These are phyloP conservation scores for Leishmania martiniquensis DNA, from an alignment of 208 protist species.

Conservation along the genomic window DNA sequence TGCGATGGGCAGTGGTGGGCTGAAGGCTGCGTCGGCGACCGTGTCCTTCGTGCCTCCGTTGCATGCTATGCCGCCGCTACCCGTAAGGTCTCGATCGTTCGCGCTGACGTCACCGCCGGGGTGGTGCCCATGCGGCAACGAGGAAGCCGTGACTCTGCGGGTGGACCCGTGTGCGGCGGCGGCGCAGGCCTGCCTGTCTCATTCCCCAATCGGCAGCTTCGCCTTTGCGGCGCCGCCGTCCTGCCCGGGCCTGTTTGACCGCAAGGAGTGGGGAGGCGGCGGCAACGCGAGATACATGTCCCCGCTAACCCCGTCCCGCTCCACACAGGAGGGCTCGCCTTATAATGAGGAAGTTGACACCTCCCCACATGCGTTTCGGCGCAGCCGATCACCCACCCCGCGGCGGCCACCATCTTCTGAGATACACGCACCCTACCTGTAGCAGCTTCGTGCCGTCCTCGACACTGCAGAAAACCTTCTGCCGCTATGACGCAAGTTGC, in stretches of 20 bases:
- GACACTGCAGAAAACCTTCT: too few species aligned
- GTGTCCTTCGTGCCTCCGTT: slow-evolving; percentile 7
- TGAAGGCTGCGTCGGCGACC: not conserved
- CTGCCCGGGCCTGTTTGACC: not conserved
- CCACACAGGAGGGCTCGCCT: slow-evolving; percentile 1
- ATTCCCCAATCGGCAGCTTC: not conserved
- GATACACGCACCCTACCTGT: slow-evolving; percentile 1
- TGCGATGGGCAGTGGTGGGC: not conserved
- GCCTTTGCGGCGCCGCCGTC: not conserved
- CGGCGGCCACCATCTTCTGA: not conserved
- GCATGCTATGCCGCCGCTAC: slow-evolving; percentile 4
- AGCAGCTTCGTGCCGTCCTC: not conserved
- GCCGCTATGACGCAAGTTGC: too few species aligned
- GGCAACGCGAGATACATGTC: not conserved
- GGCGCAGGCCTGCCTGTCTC: not conserved
- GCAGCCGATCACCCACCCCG: not conserved
- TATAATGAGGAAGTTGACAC: not conserved
- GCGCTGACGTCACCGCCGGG: slow-evolving; percentile 1
- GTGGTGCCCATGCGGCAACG: not conserved
- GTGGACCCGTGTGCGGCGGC: not conserved
- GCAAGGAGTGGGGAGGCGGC: not conserved
- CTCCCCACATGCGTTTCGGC: not conserved
- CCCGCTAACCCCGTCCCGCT: slow-evolving; percentile 7
- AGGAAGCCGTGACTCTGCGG: not conserved
- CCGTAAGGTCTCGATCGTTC: not conserved